phyloP scores from a whole-genome alignment of 2,329 filamentous ascomycete species.

The Helicocarpus griseus region DNA sequence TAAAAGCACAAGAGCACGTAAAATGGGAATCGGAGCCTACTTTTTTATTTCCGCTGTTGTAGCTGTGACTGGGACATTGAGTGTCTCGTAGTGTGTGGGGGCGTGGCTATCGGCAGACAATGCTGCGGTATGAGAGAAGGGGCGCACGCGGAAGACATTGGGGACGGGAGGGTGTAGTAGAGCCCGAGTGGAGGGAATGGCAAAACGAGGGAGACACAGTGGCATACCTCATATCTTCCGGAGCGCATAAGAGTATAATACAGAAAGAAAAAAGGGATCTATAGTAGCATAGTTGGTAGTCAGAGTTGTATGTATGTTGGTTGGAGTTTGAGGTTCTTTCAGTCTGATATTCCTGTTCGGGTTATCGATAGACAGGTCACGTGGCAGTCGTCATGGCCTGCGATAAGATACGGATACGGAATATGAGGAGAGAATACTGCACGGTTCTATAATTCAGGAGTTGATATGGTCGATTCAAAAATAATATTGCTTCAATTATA shows the following conservation, averaged over 20 bases:
- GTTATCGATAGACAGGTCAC: background rate
- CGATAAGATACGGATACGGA: too few relatives aligned
- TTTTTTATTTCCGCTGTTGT: slow-evolving; percentile 75
- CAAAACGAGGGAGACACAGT: slow-evolving; percentile 30
- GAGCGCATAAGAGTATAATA: background rate
- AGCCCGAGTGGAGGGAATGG: slow-evolving; percentile 11
- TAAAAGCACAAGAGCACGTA: background rate
- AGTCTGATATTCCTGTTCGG: background rate
- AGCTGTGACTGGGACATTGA: slow-evolving; percentile 62
- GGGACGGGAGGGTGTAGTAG: slow-evolving; percentile 6
- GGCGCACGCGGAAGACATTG: slow-evolving; percentile 10
- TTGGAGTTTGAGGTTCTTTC: background rate
- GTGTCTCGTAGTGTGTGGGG: slow-evolving; percentile 69
- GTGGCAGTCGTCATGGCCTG: background rate
- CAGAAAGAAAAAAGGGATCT: background rate
- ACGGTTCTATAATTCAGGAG: too few relatives aligned
- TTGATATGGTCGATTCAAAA: too few relatives aligned
- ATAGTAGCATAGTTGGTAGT: background rate
- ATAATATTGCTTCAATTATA: too few relatives aligned
- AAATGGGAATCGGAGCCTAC: slow-evolving; percentile 32
- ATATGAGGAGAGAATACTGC: too few relatives aligned
- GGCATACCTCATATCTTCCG: slow-evolving; percentile 51
- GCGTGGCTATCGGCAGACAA: slow-evolving; percentile 22
- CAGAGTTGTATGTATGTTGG: background rate
- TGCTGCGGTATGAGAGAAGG: slow-evolving; percentile 38